Conservation (phyloP, 768 basidiomycete genomes). For the Wakefieldia striispora region DNA sequence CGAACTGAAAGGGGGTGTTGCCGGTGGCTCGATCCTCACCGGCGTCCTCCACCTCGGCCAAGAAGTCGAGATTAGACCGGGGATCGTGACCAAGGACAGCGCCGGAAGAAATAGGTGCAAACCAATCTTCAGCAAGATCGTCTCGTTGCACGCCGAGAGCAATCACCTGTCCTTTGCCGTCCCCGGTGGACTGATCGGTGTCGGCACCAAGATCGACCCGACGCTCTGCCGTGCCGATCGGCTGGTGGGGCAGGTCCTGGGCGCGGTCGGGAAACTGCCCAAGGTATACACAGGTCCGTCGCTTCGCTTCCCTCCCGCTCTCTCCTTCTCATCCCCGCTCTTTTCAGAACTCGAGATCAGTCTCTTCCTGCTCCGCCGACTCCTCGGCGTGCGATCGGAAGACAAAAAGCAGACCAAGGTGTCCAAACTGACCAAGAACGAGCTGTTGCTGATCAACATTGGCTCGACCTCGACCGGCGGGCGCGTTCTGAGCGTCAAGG, state of each 20-base stretch:
- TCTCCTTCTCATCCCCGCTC: too few species aligned
- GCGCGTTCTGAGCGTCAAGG: conserved; percentile 90
- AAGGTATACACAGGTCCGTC: conserved; percentile 80
- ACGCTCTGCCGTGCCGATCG: conserved; percentile 96
- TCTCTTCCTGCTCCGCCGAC: conserved; percentile 89
- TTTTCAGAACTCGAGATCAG: conserved; percentile 81
- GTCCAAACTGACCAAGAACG: conserved; percentile 86
- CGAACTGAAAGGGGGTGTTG: conserved; percentile 97
- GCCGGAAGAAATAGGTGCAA: conserved; percentile 88
- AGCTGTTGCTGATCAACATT: conserved; percentile 94
- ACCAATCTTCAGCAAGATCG: conserved; percentile 89
- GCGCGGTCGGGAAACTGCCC: conserved; percentile 91
- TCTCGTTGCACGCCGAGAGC: conserved; percentile 92
- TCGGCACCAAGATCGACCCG: conserved; percentile 95
- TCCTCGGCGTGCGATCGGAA: conserved; percentile 98
- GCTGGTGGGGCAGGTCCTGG: conserved; percentile 93
- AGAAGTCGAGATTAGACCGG: conserved; percentile 96
- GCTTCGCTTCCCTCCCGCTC: not conserved
- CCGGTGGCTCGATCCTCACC: conserved; percentile 92
- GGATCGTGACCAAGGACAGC: conserved; percentile 93
- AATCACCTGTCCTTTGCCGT: conserved; percentile 94
- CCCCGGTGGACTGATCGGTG: conserved; percentile 97
- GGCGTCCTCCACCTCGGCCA: conserved; percentile 88
- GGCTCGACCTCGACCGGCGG: conserved; percentile 97
- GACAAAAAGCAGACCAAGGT: conserved; percentile 99